Evolutionary conservation across 1,284 basidiomycete species (phyloP).

Genomic region (Ganoderma lingzhi): DNA sequence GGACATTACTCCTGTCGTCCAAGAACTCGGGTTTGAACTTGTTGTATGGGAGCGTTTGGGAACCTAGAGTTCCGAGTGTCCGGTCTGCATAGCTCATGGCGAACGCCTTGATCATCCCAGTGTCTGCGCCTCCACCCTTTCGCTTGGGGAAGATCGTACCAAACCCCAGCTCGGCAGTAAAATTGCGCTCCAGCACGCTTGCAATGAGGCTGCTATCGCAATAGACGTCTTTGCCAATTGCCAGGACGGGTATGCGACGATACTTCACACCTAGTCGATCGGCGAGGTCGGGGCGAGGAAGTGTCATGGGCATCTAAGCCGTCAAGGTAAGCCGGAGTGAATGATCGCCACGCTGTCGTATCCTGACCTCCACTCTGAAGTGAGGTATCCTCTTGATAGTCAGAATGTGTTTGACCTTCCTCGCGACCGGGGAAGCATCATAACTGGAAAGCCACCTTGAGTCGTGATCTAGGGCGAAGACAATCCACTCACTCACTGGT

Average conservation of each 20-base stretch:
- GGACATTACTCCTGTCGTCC: conserved; percentile 54
- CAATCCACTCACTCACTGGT: conserved; percentile 10
- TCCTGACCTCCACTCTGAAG: conserved; percentile 52
- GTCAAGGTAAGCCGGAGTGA: neutral
- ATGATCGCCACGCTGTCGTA: neutral
- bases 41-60: conserved; percentile 53
- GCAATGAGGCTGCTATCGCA: conserved; percentile 60
- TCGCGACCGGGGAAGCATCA: conserved; percentile 59
- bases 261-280: conserved; percentile 56
- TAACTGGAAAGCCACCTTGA: conserved; percentile 38
- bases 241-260: conserved; percentile 61
- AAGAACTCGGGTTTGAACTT: conserved; percentile 58
- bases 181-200: conserved; percentile 54
- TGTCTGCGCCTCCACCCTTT: conserved; percentile 51
- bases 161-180: conserved; percentile 53
- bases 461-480: neutral
- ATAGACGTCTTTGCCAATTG: conserved; percentile 62
- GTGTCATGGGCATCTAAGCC: conserved; percentile 51
- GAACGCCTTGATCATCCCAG: conserved; percentile 56
- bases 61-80: conserved; percentile 49
- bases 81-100: conserved; percentile 54
- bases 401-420: conserved; percentile 60
- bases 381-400: conserved; percentile 58
- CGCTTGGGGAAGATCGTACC: conserved; percentile 55
- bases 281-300: conserved; percentile 64